Percentiles rank a stretch among this genome's conserved stretches.
These are phyloP conservation scores for Ziziphus jujuba DNA, from an alignment of 306 rosid species.

Conservation along the genomic window DNA sequence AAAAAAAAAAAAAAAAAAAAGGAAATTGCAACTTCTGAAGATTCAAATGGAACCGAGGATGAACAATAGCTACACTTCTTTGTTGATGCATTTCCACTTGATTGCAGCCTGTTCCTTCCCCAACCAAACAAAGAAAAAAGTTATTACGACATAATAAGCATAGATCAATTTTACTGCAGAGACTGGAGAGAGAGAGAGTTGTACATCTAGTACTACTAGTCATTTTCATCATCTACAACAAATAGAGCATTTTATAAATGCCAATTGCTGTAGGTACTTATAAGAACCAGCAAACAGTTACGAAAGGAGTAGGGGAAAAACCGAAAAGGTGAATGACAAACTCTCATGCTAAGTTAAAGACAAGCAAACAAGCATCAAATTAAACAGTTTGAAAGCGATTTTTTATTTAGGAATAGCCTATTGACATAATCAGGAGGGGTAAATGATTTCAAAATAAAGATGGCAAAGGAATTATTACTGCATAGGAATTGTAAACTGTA, in stretches of 20 bases:
- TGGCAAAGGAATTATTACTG: conserved; percentile 11
- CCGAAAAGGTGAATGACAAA: too few relatives aligned
- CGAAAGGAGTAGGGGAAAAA: too few relatives aligned
- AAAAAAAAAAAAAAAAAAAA: too few relatives aligned
- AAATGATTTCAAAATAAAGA: too few relatives aligned
- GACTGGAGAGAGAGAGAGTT: neutral
- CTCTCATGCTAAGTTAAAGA: too few relatives aligned
- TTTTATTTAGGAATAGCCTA: too few relatives aligned
- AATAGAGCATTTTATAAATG: neutral
- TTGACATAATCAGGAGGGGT: too few relatives aligned
- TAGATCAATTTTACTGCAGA: neutral
- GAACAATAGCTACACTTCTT: conserved; percentile 76
- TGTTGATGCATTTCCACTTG: conserved; percentile 26
- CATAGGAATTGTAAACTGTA: conserved; percentile 25
- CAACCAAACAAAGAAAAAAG: conserved; percentile 11
- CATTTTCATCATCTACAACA: neutral
- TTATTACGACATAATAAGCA: conserved; percentile 10
- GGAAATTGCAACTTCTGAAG: conserved; percentile 72
- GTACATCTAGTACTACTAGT: neutral
- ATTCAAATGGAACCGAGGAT: conserved; percentile 72
- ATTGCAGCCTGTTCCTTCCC: conserved; percentile 32
- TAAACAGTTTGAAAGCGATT: too few relatives aligned
- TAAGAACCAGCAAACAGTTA: too few relatives aligned
- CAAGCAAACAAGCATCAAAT: too few relatives aligned
- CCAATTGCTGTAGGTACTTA: too few relatives aligned